Conservation (phyloP, 2,329 filamentous ascomycete species). For the Metarhizium brunneum region DNA sequence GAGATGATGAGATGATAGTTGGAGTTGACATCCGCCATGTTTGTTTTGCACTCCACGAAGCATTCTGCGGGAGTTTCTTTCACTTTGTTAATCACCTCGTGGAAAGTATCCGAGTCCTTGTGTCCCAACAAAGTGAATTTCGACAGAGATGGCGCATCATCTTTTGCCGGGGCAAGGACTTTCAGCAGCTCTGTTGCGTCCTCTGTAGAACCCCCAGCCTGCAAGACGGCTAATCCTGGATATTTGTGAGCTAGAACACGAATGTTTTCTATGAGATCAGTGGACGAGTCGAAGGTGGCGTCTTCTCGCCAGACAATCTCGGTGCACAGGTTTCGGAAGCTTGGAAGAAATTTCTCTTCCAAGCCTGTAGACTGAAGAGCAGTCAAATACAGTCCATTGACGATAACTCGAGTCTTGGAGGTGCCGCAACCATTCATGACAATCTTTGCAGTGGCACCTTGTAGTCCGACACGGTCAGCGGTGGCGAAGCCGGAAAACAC, state of each 20-base stretch:
- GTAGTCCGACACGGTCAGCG: constrained; percentile 24
- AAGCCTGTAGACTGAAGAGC: constrained; percentile 19
- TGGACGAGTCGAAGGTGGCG: constrained; percentile 14
- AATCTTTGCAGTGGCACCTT: constrained; percentile 33
- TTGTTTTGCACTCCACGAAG: constrained; percentile 19
- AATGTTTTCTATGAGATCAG: constrained; percentile 18
- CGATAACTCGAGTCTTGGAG: constrained; percentile 26
- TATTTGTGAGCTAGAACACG: constrained; percentile 28
- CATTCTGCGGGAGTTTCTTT: constrained; percentile 10
- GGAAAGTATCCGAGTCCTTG: constrained; percentile 1
- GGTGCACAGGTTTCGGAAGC: constrained; percentile 38
- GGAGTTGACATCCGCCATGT: constrained; percentile 13
- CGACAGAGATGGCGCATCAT: constrained; percentile 22
- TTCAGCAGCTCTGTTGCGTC: constrained; percentile 17
- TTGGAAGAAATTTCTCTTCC: constrained; percentile 32
- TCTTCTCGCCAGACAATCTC: constrained; percentile 39
- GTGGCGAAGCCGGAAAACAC: constrained; percentile 33
- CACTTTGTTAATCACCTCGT: constrained; percentile 5
- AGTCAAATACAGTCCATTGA: constrained; percentile 36
- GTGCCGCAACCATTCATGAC: constrained; percentile 29
- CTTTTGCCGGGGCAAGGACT: constrained; percentile 11
- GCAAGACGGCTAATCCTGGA: constrained; percentile 28
- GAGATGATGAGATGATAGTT: constrained; percentile 26
- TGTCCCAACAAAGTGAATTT: constrained; percentile 21
- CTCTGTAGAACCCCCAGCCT: constrained; percentile 21